Base-by-base conservation (phyloP, 2,329 filamentous ascomycete genomes). In the Pyrenophora seminiperda region DNA sequence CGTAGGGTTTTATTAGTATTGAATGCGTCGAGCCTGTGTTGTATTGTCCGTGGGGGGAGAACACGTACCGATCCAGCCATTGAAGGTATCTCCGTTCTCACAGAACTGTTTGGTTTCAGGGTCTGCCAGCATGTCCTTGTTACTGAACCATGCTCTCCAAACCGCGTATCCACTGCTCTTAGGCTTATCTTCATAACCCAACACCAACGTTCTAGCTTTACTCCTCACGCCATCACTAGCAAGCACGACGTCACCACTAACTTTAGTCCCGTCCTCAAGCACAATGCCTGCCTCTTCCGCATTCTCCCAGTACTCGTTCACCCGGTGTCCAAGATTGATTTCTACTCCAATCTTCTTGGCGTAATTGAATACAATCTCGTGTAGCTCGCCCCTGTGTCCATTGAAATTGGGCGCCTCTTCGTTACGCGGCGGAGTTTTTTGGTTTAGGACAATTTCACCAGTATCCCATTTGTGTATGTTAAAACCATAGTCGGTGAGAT, bases 381-480 rank as follows among this genome's bases (percentile, higher is more conserved):
- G 83, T 46, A 86, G 72, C 67, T 85, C 83, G 13, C 83, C 83
- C 15, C 83, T 69, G 56, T 86, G 83, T 0, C 83, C 83, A 41
- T 85, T 85, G 61, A 85, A 81, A 7, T 81, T 77, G 0, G 83
- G 82, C 10, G 79, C 76, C 13, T 79, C 77, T 1, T 73, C 73
- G 24, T 77, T 67, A 27, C 69, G 70, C 1, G 72, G 62, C 3
- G 80, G 78, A 0, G 75, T 76, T 42, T 63, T 65, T 49, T 86
- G 83, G 49, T 83, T 83, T 47, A 81, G 78, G 17, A 86, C 77
- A 9, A 85, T 77, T 65, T 86, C 83, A 27, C 83, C 83, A 22
- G 83, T 82, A 37, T 71, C 66, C 53, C 76, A 85, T 57, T 84
- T 85, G 68, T 84, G 82, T 47, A 85, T 84, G 39, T 80, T 80